phyloP scores from a whole-genome alignment of 129 eudicot species.

The Artemisia argyi region DNA sequence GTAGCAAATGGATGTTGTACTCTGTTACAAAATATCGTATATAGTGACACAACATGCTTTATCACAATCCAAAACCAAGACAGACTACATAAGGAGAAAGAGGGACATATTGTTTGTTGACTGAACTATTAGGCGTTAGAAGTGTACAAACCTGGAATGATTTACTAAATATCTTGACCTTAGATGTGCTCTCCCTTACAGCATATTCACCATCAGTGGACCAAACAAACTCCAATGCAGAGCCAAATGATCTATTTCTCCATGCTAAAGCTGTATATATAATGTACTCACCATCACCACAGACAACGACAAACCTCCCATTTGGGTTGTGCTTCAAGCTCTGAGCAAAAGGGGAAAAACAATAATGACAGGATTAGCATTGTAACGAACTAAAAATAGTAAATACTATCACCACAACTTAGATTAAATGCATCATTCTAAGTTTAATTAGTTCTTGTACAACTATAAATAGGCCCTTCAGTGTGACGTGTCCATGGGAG shows the following conservation, averaged over 20 bases:
- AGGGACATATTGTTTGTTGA: neutral
- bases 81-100: neutral
- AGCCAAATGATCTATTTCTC: slow-evolving; percentile 98
- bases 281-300: slow-evolving; percentile 98
- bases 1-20: neutral
- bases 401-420: neutral
- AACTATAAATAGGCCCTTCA: neutral
- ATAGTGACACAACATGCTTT: slow-evolving; percentile 1
- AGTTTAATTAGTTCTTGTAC: slow-evolving; percentile 4
- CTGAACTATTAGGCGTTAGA: neutral
- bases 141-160: slow-evolving; percentile 69
- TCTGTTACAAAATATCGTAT: neutral
- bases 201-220: slow-evolving; percentile 97
- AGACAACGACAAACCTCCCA: slow-evolving; percentile 97
- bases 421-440: neutral
- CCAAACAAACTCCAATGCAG: slow-evolving; percentile 97
- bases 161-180: slow-evolving; percentile 82
- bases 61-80: slow-evolving; percentile 9
- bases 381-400: neutral
- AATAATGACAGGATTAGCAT: slow-evolving; percentile 22
- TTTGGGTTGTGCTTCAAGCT: slow-evolving; percentile 95
- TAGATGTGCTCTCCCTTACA: slow-evolving; percentile 95
- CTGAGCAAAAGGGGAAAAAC: slow-evolving; percentile 33
- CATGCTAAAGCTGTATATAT: slow-evolving; percentile 97
- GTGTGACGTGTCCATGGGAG: neutral